phyloP scores from a whole-genome alignment of 768 basidiomycete species.

The Multifurca ochricompacta region DNA sequence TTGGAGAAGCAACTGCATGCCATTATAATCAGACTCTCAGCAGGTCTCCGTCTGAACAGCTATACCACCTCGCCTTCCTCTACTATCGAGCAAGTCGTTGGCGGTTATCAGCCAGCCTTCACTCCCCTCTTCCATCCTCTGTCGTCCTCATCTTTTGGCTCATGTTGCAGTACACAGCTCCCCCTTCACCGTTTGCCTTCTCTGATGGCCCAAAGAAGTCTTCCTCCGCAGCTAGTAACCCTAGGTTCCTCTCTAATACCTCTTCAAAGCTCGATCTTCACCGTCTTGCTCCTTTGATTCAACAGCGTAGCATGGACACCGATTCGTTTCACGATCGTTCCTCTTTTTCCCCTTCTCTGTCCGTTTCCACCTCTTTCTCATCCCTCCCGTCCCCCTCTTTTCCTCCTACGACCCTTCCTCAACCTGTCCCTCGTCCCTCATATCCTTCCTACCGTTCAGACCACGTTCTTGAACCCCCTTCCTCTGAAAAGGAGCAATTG shows the following conservation, averaged over 20 bases:
- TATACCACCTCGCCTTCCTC: slow-evolving; percentile 24
- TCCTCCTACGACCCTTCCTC: slow-evolving; percentile 23
- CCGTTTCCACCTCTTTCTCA: slow-evolving; percentile 28
- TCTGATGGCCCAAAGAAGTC: slow-evolving; percentile 27
- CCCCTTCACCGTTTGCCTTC: slow-evolving; percentile 30
- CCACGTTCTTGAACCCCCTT: slow-evolving; percentile 8
- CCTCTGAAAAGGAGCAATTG: slow-evolving; percentile 11
- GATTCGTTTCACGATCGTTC: slow-evolving; percentile 28
- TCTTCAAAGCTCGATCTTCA: slow-evolving; percentile 7
- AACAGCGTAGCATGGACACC: slow-evolving; percentile 22
- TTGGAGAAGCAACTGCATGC: slow-evolving; percentile 21
- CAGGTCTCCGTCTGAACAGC: slow-evolving; percentile 52
- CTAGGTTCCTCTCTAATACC: slow-evolving; percentile 17
- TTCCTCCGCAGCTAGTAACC: slow-evolving; percentile 22
- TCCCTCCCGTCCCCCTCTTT: slow-evolving; percentile 29
- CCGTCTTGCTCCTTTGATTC: slow-evolving; percentile 16
- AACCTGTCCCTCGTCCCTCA: slow-evolving; percentile 23
- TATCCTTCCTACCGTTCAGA: slow-evolving; percentile 21
- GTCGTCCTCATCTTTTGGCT: slow-evolving; percentile 8
- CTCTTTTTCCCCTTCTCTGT: slow-evolving; percentile 27
- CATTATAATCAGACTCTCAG: slow-evolving; percentile 40
- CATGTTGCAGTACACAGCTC: slow-evolving; percentile 33
- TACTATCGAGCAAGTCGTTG: slow-evolving; percentile 21
- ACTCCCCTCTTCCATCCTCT: slow-evolving; percentile 15
- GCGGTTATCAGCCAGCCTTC: slow-evolving; percentile 28